Evolutionary conservation across 164 flowering plant species (phyloP), one percentile per base, ranked within the genome.

Genomic region (Aristolochia fimbriata): DNA sequence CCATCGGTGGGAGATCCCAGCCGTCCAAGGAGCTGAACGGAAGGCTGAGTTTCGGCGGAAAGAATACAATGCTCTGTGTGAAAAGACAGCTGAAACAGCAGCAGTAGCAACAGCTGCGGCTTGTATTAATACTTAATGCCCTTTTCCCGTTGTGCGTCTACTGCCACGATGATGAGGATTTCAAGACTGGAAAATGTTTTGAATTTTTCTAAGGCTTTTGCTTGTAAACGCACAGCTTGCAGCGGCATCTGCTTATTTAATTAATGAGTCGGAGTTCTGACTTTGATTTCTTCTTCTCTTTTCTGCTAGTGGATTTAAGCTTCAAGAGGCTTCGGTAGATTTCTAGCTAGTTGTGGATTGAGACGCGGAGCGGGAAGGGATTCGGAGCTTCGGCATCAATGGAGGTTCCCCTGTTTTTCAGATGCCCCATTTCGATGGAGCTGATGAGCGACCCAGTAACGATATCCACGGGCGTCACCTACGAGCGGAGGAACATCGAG

Each of bases 391-490:
- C 57, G 41, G 17, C 59, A n/a, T n/a, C n/a, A 45, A 74, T 62
- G 72, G 83, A 82, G 25, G 58, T 59, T 70, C 85, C 87, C 51
- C 70, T 64, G 15, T 60, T 74, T 72, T 86, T 86, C 70, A 72
- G 76, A 47, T 86, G 93, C 68, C 94, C 94, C 20, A 87, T 87
- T 19, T 87, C 95, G 33, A 73, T 84, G 83, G 86, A 83, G 77
- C 47, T 81, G 59, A 87, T 87, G 90, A 61, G 70, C 20, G 85
- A 87, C 19, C 90, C 94, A 0, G 94, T 87, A 0, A 81, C 80
- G 16, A 69, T 84, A 71, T 76, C 83, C 51, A 84, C 94, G 2
- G 90, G 94, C 13, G 74, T 87, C 37, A 76, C 85, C 9, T 87
- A 84, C 65, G 90, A 87, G 12, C 70, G 76, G 20, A 67, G 77